phyloP scores from a whole-genome alignment of 2,329 filamentous ascomycete species.

The Stemphylium lycopersici region DNA sequence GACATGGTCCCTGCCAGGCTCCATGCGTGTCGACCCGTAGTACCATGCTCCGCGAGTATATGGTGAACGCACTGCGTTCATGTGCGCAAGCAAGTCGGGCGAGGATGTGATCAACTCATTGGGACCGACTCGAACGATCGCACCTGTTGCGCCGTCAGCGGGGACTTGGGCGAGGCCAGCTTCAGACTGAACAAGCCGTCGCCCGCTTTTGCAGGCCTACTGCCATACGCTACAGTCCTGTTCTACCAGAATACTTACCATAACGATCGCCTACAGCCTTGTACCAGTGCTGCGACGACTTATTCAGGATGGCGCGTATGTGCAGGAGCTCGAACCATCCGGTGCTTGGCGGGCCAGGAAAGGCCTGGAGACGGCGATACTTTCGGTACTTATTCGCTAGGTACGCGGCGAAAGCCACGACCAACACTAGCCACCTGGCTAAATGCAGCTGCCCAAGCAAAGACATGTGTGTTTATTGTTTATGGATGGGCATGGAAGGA shows the following conservation, averaged over 20 bases:
- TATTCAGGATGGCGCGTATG: conserved; percentile 18
- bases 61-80: conserved; percentile 47
- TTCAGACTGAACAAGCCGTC: no score
- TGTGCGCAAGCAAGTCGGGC: conserved; percentile 53
- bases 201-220: background rate
- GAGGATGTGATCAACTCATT: conserved; percentile 57
- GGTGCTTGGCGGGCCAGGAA: conserved; percentile 30
- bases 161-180: no score
- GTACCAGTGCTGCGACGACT: conserved; percentile 26
- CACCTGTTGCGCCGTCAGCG: conserved; percentile 26
- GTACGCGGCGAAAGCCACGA: conserved; percentile 8
- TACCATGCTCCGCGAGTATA: conserved; percentile 47
- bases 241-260: conserved; percentile 19
- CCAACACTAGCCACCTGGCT: conserved; percentile 15
- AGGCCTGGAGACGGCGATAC: conserved; percentile 24
- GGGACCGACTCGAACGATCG: conserved; percentile 54
- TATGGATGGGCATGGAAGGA: background rate
- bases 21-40: conserved; percentile 50
- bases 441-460: conserved; percentile 16
- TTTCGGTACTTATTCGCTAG: conserved; percentile 16
- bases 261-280: conserved; percentile 30
- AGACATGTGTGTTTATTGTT: conserved; percentile 1
- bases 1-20: conserved; percentile 58
- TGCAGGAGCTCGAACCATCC: conserved; percentile 36
- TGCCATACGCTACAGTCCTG: background rate